These are phyloP conservation scores for Conringia planisiliqua DNA, from an alignment of 345 rosid genomes.

Conservation along the genomic window DNA sequence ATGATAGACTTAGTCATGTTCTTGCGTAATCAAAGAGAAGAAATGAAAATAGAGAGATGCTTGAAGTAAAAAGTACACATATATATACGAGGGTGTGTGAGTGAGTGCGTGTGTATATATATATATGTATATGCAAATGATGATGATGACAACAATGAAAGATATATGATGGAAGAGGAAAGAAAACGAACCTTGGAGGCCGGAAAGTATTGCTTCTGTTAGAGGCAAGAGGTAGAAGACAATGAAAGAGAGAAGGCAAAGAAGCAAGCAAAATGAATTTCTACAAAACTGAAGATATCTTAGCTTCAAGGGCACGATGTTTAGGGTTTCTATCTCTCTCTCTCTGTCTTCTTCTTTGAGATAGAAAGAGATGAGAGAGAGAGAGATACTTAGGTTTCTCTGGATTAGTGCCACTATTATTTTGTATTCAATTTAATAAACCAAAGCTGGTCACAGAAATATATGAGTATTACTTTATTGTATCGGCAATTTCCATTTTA, in stretches of 20 bases:
- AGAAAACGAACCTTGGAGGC: constrained; percentile 44
- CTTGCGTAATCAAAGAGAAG: constrained; percentile 19
- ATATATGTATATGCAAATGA: neutral
- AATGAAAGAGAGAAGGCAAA: constrained; percentile 28
- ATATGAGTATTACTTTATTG: constrained; percentile 29
- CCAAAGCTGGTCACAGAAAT: constrained; percentile 51
- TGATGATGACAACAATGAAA: constrained; percentile 27
- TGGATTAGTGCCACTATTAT: constrained; percentile 45
- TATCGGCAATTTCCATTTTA: neutral
- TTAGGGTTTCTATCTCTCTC: constrained; percentile 34
- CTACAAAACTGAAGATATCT: constrained; percentile 40
- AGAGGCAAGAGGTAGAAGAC: constrained; percentile 45
- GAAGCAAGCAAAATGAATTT: constrained; percentile 34
- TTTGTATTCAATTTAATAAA: constrained; percentile 26
- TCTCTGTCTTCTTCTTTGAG: constrained; percentile 31
- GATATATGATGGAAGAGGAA: constrained; percentile 16
- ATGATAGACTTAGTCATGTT: constrained; percentile 25
- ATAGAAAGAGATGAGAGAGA: constrained; percentile 20
- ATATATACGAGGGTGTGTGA: neutral
- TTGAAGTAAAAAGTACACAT: constrained; percentile 12
- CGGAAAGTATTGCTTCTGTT: constrained; percentile 31
- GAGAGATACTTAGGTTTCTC: constrained; percentile 21
- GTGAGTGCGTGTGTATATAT: neutral
- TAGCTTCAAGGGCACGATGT: constrained; percentile 66
- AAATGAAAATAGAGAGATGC: constrained; percentile 18